These are phyloP conservation scores for Lecanosticta acicola DNA, from an alignment of 2,329 filamentous ascomycete genomes.

Conservation along the genomic window DNA sequence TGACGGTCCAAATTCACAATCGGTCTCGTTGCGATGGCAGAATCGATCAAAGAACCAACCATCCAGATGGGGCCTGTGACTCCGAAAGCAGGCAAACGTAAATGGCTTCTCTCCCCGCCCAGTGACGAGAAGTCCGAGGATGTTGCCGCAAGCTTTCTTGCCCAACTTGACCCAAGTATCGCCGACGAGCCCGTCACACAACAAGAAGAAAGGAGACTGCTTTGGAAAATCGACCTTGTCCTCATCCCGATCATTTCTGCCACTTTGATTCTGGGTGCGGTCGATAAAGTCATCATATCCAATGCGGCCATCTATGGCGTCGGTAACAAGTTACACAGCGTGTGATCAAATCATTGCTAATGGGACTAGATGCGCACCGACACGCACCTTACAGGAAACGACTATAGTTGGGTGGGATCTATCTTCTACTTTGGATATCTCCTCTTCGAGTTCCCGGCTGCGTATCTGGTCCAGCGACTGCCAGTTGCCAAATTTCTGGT, in stretches of 20 bases:
- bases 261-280: constrained; percentile 7
- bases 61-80: neutral
- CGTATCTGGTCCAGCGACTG: constrained; percentile 39
- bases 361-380: constrained; percentile 35
- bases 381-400: constrained; percentile 42
- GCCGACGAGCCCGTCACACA: constrained; percentile 22
- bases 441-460: constrained; percentile 39
- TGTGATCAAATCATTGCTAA: too few species aligned
- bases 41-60: neutral
- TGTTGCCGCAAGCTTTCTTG: constrained; percentile 30
- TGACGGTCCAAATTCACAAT: neutral
- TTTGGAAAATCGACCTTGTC: constrained; percentile 8
- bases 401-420: constrained; percentile 46
- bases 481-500: constrained; percentile 40
- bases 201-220: constrained; percentile 6
- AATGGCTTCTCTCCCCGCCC: neutral
- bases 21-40: neutral
- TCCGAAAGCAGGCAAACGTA: constrained; percentile 1
- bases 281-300: constrained; percentile 11
- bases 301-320: constrained; percentile 22
- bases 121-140: constrained; percentile 14
- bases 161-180: constrained; percentile 22
- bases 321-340: neutral
- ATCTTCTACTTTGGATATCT: constrained; percentile 49
- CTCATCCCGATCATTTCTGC: constrained; percentile 8